Evolutionary conservation across 2,329 filamentous ascomycete species (phyloP), one percentile per base, ranked within the genome.

Genomic region (Fusarium begoniae): DNA sequence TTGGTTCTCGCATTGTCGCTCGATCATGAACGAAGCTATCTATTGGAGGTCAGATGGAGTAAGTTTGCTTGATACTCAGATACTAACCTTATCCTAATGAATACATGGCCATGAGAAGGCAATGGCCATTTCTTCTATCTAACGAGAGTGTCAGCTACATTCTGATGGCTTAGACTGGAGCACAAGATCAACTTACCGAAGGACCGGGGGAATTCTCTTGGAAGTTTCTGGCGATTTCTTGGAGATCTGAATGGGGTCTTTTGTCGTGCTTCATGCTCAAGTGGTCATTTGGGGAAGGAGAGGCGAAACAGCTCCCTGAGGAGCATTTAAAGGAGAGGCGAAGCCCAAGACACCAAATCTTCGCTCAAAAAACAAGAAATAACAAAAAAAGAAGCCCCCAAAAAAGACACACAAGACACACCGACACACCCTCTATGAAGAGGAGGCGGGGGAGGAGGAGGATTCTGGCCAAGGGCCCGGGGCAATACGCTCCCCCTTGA

Each of bases 71-170:
- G 2, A 43, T 10, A 5, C 3, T n/a, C 41, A 43, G 8, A 5
- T 43, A 43, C 41, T n/a, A n/a, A 6, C 40, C 20, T 41, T 41
- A 1, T 8, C 35, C 35, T 4, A 37, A 17, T 37, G 1, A 37
- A 37, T 0, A 17, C 35, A 2, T 37, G 35, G 2, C 0, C 35
- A 0, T 37, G 1, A 37, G 1, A 37, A 37, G 35, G 35, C 15
- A 37, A 2, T 37, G 35, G 35, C 35, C 1, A 1, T 37, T 37
- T 37, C 35, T 1, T 17, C 35, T 28, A 37, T 2, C 35, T 37
- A 9, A 37, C 2, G 35, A 37, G 35, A 37, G 15, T 37, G 35
- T 37, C 15, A 37, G 35, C 35, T 37, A 37, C 2, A 37, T 37
- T 37, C 35, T 37, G 15, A 37, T 37, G 35, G 0, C 35, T 37